Conservation (phyloP, 352 stramenopile species). For the Pythium monospermum region DNA sequence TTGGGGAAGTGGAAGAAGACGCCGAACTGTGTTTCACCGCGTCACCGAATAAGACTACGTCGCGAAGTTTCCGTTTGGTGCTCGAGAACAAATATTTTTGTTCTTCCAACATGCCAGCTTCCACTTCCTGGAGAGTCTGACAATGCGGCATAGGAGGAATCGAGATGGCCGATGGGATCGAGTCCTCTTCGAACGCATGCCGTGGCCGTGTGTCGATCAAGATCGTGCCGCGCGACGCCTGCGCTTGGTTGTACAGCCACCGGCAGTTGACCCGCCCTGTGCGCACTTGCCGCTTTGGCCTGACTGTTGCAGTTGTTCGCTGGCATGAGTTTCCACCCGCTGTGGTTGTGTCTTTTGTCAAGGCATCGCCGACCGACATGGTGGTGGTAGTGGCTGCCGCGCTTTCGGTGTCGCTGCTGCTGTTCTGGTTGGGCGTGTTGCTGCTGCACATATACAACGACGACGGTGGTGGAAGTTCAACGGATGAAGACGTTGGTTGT, state of each 20-base stretch:
- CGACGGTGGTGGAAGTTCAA: no score
- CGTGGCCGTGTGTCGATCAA: conserved; percentile 62
- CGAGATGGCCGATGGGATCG: conserved; percentile 70
- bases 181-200: conserved; percentile 59
- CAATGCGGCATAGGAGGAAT: conserved; percentile 50
- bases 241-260: conserved; percentile 85
- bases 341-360: no score
- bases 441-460: conserved; percentile 3
- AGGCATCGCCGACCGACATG: conserved; percentile 24
- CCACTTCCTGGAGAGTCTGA: conserved; percentile 44
- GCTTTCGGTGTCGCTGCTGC: not conserved
- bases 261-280: conserved; percentile 67
- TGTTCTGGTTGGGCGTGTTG: not conserved
- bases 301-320: no score
- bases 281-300: conserved; percentile 50
- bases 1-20: conserved; percentile 3
- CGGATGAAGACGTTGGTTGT: no score
- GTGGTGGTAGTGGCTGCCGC: not conserved
- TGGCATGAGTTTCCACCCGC: no score
- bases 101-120: conserved; percentile 49
- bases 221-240: conserved; percentile 68
- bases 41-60: conserved; percentile 78
- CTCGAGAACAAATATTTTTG: conserved; percentile 62
- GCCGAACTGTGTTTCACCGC: conserved; percentile 34
- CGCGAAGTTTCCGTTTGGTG: conserved; percentile 74